phyloP scores from a whole-genome alignment of 306 rosid genomes.

The Begonia peltatifolia region DNA sequence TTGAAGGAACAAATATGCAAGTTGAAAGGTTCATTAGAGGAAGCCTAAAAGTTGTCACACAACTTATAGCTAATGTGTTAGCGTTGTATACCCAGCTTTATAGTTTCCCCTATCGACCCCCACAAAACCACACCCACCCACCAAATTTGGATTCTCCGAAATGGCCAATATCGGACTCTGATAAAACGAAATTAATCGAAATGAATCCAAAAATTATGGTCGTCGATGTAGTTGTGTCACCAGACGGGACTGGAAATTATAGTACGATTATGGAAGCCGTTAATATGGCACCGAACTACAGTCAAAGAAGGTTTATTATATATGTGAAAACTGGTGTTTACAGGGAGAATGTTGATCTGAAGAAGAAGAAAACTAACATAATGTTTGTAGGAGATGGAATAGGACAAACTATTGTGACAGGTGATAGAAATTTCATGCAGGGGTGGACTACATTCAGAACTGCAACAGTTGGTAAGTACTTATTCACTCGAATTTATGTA shows the following conservation, averaged over 20 bases:
- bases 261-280: constrained; percentile 65
- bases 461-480: constrained; percentile 64
- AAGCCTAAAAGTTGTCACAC: constrained; percentile 69
- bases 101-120: constrained; percentile 39
- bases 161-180: constrained; percentile 51
- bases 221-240: constrained; percentile 48
- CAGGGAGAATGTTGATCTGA: constrained; percentile 68
- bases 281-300: constrained; percentile 50
- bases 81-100: constrained; percentile 60
- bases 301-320: constrained; percentile 46
- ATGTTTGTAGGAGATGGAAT: constrained; percentile 81
- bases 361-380: constrained; percentile 71
- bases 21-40: constrained; percentile 57
- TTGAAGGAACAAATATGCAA: constrained; percentile 77
- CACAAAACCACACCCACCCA: constrained; percentile 12
- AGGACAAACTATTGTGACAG: constrained; percentile 57
- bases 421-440: constrained; percentile 72
- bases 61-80: constrained; percentile 68
- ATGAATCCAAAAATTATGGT: constrained; percentile 21
- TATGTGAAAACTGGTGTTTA: constrained; percentile 65
- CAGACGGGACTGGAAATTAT: constrained; percentile 70
- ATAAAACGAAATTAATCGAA: constrained; percentile 34
- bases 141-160: constrained; percentile 26
- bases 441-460: constrained; percentile 98
- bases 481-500: too few relatives aligned